Base-by-base conservation (phyloP, 2,329 filamentous ascomycete species). In the Cadophora sp. region DNA sequence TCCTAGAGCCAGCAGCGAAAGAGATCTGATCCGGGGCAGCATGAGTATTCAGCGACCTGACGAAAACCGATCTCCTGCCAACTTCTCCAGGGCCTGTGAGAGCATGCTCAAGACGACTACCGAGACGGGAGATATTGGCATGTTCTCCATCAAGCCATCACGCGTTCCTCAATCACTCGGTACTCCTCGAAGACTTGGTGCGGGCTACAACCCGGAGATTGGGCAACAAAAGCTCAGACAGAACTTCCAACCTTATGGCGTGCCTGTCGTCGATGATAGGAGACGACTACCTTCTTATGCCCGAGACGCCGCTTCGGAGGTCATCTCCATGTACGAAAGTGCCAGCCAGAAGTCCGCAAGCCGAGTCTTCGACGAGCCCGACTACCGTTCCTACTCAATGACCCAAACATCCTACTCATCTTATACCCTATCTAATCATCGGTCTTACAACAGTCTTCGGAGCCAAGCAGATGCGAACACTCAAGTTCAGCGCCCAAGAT, bases 101-200 rank as follows among this genome's bases (percentile, higher is more conserved):
- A 84, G 86, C 75, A 89, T 90, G 87, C 80, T 90, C 66, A 89
- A 86, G 78, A 89, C 84, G 3, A 89, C 85, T 1, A 89, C 87
- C 0, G 88, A 90, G 73, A 88, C 87, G 9, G 87, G 87, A n/a
- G 86, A 90, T 71, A 87, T 88, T 70, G 87, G 86, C 4, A 78
- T 85, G 59, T 89, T 89, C 75, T 87, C 84, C 61, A 86, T 87
- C 71, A 82, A 80, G 56, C 79, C 83, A 8, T 74, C 77, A 50
- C 74, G 76, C 36, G 64, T 76, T 58, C 72, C 75, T 22, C 71
- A 71, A 45, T 61, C 69, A 41, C 55, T 67, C 41, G 72, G 70
- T 47, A 73, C 66, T 27, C 70, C 72, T 66, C 71, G 72, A 58
- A 72, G 72, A 59, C 55, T 62, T 27, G 66, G 36, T 41, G 59